Evolutionary conservation across 805 yeast species (phyloP).

Genomic region (Myxozyma geophila): DNA sequence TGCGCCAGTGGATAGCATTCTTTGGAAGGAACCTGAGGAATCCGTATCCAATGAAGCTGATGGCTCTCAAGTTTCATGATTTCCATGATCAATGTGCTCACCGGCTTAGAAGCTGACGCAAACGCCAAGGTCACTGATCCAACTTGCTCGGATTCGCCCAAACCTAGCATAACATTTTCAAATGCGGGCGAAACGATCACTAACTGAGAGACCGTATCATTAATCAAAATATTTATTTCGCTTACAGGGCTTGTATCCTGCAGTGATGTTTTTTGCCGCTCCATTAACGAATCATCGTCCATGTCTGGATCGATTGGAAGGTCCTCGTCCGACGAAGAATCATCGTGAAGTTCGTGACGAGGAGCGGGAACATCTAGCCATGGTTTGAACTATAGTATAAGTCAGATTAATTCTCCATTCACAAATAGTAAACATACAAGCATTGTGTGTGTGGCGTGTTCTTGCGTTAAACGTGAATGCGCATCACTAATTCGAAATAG

Average conservation of each 20-base stretch:
- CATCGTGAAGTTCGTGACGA: conserved; percentile 52
- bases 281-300: conserved; percentile 3
- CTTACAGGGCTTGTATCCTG: conserved; percentile 12
- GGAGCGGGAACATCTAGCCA: conserved; percentile 49
- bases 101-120: background rate
- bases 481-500: no score
- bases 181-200: conserved; percentile 26
- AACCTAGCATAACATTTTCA: conserved; percentile 5
- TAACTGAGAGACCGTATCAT: conserved; percentile 3
- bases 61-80: conserved; percentile 4
- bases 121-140: conserved; percentile 20
- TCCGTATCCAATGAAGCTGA: conserved; percentile 24
- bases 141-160: conserved; percentile 14
- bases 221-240: background rate
- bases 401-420: background rate
- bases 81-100: background rate
- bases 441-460: background rate
- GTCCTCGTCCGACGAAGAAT: conserved; percentile 40
- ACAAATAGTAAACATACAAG: background rate
- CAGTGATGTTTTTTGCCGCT: conserved; percentile 1
- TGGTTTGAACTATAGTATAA: conserved; percentile 50
- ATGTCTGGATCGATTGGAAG: background rate
- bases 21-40: conserved; percentile 26
- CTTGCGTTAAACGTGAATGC: no score
- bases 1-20: conserved; percentile 27